Evolutionary conservation across 192 early-diverging fungal species (phyloP), one percentile per base, ranked within the genome.

Genomic region (Backusella tarrabulga): DNA sequence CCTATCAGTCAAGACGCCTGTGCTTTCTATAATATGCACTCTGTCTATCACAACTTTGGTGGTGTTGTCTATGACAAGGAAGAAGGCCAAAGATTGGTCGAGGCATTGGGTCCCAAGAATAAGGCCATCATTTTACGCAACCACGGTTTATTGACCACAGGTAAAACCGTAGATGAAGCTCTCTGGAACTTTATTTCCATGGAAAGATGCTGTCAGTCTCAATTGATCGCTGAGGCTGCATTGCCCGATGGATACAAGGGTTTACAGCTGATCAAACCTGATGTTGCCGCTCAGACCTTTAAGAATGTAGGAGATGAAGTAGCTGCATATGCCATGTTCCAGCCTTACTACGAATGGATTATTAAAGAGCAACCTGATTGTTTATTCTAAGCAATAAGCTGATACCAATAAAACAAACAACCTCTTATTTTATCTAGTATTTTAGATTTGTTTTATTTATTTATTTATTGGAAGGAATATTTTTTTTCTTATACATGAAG

Each of bases 1-100:
- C 88, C 88, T 0, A 87, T 91, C 41, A 86, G 87, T 60, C 90
- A 91, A 77, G 90, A 91, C 35, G 85, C 90, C 1, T 91, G 90
- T 63, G 85, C 85, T 41, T 91, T 91, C 71, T 91, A 84, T 72
- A 73, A 88, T 0, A 71, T 83, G 70, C 90, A 91, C 44, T 77
- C 80, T 40, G 17, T 91, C 35, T 86, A 86, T 38, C 83, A 88
- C 1, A 82, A 86, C 6, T 91, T 85, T 46, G 84, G 85, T 42
- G 90, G 90, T 26, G 86, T 91, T 1, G 87, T 91, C 21, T 85
- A 81, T 68, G 86, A 86, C 34, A 78, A 77, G 56, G 86, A 77
- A n/a, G 90, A 91, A 81, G 90, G 90, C 12, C 76, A 85, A 68
- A 78, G 79, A 1, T 83, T 91, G 73, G 86, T 84, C 0, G 46